These are phyloP conservation scores for Candida namnaoensis DNA, from an alignment of 805 yeast species.

Conservation along the genomic window DNA sequence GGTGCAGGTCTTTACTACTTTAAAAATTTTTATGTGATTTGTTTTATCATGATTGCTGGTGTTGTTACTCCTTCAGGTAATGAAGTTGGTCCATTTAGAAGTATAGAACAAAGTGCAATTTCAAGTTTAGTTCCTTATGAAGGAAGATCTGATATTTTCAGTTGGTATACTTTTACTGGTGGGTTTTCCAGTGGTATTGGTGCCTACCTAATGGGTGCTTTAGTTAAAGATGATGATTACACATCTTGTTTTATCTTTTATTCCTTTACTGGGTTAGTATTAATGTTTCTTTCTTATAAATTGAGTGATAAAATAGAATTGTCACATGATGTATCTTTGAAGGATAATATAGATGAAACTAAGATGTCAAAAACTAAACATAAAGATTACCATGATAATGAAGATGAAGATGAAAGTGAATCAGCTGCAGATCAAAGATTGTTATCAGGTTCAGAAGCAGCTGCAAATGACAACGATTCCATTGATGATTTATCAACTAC, in stretches of 20 bases:
- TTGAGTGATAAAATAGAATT: constrained; percentile 8
- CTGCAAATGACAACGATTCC: no score
- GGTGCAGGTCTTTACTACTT: constrained; percentile 29
- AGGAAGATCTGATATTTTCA: constrained; percentile 43
- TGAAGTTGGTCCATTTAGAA: constrained; percentile 51
- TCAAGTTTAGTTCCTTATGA: constrained; percentile 35
- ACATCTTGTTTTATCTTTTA: constrained; percentile 7
- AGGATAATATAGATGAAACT: background rate
- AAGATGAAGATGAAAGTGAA: background rate
- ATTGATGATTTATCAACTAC: no score
- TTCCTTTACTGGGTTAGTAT: constrained; percentile 1
- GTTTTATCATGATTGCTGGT: constrained; percentile 34
- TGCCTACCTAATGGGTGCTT: constrained; percentile 28
- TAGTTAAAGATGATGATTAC: constrained; percentile 11
- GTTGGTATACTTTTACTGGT: constrained; percentile 49
- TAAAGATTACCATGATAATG: background rate
- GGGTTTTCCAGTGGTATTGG: constrained; percentile 39
- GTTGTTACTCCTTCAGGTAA: constrained; percentile 51
- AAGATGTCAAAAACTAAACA: no score
- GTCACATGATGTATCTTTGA: constrained; percentile 4
- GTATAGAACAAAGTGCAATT: constrained; percentile 44
- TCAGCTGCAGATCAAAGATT: background rate
- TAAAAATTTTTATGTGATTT: constrained; percentile 24
- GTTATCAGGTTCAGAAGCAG: background rate
- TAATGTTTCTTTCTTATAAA: constrained; percentile 1